Conservation (phyloP, 2,329 filamentous ascomycete species). For the Colletotrichum karsti region DNA sequence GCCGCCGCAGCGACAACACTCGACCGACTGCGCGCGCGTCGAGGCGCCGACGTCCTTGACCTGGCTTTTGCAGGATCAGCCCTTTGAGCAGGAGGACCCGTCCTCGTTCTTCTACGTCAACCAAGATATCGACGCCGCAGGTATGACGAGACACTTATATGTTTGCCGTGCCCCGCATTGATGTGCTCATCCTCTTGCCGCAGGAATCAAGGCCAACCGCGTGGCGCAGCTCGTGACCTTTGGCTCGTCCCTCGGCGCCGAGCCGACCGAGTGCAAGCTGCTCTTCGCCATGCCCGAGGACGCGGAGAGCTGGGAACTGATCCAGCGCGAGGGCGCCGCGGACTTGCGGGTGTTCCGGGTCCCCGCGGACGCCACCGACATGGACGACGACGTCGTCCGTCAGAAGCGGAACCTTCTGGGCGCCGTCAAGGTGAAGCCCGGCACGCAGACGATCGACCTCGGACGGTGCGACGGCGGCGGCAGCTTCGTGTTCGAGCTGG, state of each 20-base stretch:
- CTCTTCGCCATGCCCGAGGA: slow-evolving; percentile 28
- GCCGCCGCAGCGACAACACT: background rate
- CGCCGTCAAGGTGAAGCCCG: slow-evolving; percentile 15
- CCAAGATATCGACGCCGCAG: slow-evolving; percentile 26
- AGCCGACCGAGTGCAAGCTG: slow-evolving; percentile 6
- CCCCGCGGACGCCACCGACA: background rate
- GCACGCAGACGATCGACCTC: slow-evolving; percentile 21
- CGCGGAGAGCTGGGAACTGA: slow-evolving; percentile 29
- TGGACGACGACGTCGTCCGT: background rate
- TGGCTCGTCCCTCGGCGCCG: background rate
- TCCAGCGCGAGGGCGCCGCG: slow-evolving; percentile 26
- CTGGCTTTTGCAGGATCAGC: slow-evolving; percentile 25
- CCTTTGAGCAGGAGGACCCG: slow-evolving; percentile 27
- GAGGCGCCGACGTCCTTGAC: slow-evolving; percentile 20
- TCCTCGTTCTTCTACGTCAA: slow-evolving; percentile 30
- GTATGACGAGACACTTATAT: no score
- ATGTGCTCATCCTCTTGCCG: background rate
- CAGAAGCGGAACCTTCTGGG: slow-evolving; percentile 10
- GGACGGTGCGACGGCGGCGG: slow-evolving; percentile 18
- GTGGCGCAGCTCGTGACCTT: slow-evolving; percentile 28
- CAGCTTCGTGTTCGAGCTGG: slow-evolving; percentile 26
- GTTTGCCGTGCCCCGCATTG: no score
- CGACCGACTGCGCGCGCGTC: slow-evolving; percentile 15
- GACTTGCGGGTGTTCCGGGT: slow-evolving; percentile 14
- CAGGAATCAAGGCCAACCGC: slow-evolving; percentile 26